A percentile compares a stretch with the other conserved stretches of the same genome.
Evolutionary conservation across 2,329 filamentous ascomycete genomes (phyloP).

Genomic region (Colletotrichum sidae): DNA sequence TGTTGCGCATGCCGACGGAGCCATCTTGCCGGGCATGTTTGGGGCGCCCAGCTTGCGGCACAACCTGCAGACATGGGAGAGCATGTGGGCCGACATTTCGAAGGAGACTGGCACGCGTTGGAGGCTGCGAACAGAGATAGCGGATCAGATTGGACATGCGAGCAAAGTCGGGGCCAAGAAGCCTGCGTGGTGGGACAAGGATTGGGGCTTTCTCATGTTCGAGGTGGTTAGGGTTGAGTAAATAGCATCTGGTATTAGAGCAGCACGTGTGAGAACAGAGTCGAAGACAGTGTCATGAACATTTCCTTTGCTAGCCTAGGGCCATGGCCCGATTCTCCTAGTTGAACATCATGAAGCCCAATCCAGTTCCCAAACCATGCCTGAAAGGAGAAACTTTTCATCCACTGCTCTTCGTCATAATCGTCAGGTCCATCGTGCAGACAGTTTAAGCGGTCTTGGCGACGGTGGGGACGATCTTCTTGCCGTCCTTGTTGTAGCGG

Average conservation of each 20-base stretch:
- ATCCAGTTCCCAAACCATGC: slow-evolving; percentile 37
- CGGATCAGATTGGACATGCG: neutral
- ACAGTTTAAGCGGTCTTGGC: slow-evolving; percentile 65
- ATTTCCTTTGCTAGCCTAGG: slow-evolving; percentile 38
- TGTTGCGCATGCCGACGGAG: slow-evolving; percentile 34
- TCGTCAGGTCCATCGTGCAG: slow-evolving; percentile 5
- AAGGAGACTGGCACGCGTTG: slow-evolving; percentile 33
- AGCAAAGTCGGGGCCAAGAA: neutral
- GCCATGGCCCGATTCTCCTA: slow-evolving; percentile 35
- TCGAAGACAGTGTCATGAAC: slow-evolving; percentile 32
- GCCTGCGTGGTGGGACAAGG: slow-evolving; percentile 12
- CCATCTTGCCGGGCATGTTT: neutral
- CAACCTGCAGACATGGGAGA: slow-evolving; percentile 35
- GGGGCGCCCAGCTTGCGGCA: slow-evolving; percentile 21
- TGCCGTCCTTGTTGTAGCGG: slow-evolving; percentile 99
- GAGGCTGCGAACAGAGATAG: slow-evolving; percentile 20
- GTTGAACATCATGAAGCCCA: slow-evolving; percentile 35
- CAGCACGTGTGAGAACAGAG: neutral
- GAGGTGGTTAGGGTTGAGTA: slow-evolving; percentile 14
- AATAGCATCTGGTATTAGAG: neutral
- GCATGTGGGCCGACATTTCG: slow-evolving; percentile 37
- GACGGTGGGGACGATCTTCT: slow-evolving; percentile 94
- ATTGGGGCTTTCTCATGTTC: slow-evolving; percentile 12
- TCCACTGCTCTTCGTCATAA: slow-evolving; percentile 31
- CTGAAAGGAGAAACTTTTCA: slow-evolving; percentile 38